Evolutionary conservation across 345 rosid species (phyloP).

Genomic region (Eucalyptus curtisii): DNA sequence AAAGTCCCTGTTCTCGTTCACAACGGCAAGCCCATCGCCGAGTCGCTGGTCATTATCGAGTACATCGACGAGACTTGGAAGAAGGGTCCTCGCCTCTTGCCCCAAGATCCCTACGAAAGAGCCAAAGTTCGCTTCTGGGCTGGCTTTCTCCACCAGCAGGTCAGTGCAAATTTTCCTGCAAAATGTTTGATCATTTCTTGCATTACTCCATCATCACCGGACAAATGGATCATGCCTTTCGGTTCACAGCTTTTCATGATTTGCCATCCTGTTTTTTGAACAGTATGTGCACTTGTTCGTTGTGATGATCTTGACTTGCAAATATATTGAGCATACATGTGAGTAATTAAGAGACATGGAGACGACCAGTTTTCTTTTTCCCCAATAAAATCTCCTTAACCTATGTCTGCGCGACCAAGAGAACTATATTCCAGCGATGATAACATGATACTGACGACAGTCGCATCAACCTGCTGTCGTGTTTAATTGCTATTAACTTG

Average conservation of each 20-base stretch:
- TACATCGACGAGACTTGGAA: constrained; percentile 34
- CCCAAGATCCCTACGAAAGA: constrained; percentile 20
- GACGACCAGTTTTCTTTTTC: neutral
- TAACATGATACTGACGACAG: neutral
- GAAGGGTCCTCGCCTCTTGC: constrained; percentile 15
- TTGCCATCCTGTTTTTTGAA: neutral
- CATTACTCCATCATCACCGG: neutral
- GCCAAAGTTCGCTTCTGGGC: constrained; percentile 32
- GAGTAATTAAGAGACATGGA: neutral
- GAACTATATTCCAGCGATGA: neutral
- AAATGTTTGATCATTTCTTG: neutral
- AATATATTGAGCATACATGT: neutral
- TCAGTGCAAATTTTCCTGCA: neutral
- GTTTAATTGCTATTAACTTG: neutral
- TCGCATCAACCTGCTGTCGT: neutral
- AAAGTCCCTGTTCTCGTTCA: constrained; percentile 34
- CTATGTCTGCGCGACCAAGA: neutral
- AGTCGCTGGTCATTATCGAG: constrained; percentile 20
- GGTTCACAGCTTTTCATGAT: neutral
- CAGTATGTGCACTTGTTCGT: neutral
- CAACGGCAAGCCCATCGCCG: constrained; percentile 21
- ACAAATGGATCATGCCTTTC: neutral
- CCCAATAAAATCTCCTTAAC: neutral
- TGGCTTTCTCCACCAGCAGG: constrained; percentile 4
- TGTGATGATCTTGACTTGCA: neutral